Conservation (phyloP, 805 yeast genomes). For the Debaryomyces castellii region DNA sequence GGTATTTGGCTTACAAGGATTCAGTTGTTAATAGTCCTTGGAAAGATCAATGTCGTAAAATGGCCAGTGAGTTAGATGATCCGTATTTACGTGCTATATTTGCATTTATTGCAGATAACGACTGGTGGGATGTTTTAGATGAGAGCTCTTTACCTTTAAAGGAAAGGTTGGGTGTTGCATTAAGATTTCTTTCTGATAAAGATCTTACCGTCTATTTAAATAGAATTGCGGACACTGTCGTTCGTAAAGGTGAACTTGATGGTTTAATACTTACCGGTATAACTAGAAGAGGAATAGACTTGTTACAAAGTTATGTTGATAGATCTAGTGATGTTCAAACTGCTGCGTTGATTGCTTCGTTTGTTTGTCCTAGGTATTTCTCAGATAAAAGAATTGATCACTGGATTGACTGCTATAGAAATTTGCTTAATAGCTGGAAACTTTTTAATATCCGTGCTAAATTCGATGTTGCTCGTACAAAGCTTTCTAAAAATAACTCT, state of each 20-base stretch:
- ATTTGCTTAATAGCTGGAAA: constrained; percentile 75
- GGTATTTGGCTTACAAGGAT: constrained; percentile 69
- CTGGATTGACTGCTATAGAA: constrained; percentile 76
- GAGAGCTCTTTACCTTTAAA: constrained; percentile 84
- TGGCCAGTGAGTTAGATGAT: constrained; percentile 85
- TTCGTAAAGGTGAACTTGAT: constrained; percentile 80
- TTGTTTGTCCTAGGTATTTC: constrained; percentile 83
- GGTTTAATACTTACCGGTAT: constrained; percentile 91
- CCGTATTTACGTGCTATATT: constrained; percentile 90
- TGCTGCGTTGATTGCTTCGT: constrained; percentile 77
- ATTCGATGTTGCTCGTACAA: constrained; percentile 78
- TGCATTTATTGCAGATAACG: constrained; percentile 90
- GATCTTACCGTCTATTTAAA: constrained; percentile 73
- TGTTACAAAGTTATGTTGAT: constrained; percentile 84
- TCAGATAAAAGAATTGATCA: constrained; percentile 66
- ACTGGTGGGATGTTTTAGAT: constrained; percentile 95
- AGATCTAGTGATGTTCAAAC: constrained; percentile 90
- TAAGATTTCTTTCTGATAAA: constrained; percentile 77
- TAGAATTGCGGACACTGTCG: constrained; percentile 68
- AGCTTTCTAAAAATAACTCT: constrained; percentile 51
- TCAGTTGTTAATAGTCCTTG: constrained; percentile 69
- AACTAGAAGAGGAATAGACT: constrained; percentile 77
- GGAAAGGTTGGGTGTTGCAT: constrained; percentile 88
- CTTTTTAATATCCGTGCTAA: constrained; percentile 75
- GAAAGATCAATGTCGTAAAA: constrained; percentile 87